Base-by-base conservation (phyloP, 2,329 filamentous ascomycete species). In the Sordariomycetes sp. region DNA sequence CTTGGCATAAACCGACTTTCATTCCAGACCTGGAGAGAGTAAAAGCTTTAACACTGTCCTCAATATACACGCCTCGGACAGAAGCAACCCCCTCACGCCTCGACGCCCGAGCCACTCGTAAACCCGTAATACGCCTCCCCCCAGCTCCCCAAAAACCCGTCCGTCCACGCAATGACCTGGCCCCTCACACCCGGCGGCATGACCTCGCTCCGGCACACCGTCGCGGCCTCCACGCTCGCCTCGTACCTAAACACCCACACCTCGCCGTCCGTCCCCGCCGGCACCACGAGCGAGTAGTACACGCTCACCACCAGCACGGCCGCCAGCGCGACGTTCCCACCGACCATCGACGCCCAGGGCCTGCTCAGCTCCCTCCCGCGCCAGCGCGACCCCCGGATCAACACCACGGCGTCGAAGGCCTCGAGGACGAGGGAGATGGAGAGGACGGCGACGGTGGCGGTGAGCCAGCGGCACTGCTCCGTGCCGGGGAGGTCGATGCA, bases 271-370 rank as follows among this genome's bases (percentile, higher is more conserved):
- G 59, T 43, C 16, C 52, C 25, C 16, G 11, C 34, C n/a, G 60
- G 60, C 34, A 61, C 25, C 46, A 48, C 51, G 14, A 57, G 20
- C 53, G 55, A 53, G 48, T 54, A 58, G 18, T 48, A 22, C 2
- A 57, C 46, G 18, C 60, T 51, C 3, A 56, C 46, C 1, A 59
- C 43, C 22, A 62, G 25, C 14, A 62, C 51, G 18, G n/a, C 25
- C 7, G 61, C 12, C 2, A 61, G 37, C n/a, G 59, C 50, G 3
- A 51, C 37, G 51, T 61, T 59, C 1, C 61, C 61, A 5, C 28
- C n/a, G 14, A 61, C 20, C 61, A 62, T 62, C 22, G 61, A 61
- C 18, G 57, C 53, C 61, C 61, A 62, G 1, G 61, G 61, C 40
- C 60, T 57, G 25, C 58, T 58, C 55, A 61, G 60, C n/a, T 51